These are phyloP conservation scores for Apium graveolens DNA, from an alignment of 129 eudicot genomes.

Conservation along the genomic window DNA sequence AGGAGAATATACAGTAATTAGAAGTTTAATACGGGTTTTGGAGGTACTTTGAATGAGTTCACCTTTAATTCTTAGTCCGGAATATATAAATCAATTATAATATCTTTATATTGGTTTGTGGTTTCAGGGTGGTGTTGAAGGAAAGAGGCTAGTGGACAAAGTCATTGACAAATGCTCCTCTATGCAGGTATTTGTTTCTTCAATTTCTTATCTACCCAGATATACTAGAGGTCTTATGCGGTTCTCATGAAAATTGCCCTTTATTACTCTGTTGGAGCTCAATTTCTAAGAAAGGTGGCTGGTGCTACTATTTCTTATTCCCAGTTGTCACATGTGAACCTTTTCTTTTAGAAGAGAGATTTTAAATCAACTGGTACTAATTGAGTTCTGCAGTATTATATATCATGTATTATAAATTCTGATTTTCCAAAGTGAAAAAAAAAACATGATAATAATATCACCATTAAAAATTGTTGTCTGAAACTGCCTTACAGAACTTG, in stretches of 20 bases:
- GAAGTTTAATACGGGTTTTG: conserved; percentile 91
- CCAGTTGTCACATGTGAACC: neutral
- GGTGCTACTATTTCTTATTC: neutral
- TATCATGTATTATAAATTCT: neutral
- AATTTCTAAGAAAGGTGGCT: neutral
- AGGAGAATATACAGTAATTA: conserved; percentile 90
- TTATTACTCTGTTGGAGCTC: neutral
- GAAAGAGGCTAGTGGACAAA: conserved; percentile 90
- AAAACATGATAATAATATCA: neutral
- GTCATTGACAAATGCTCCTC: conserved; percentile 94
- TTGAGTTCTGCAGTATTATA: conserved; percentile 10
- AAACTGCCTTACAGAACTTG: conserved; percentile 55
- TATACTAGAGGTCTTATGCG: neutral
- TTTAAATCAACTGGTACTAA: neutral
- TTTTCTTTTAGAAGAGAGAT: conserved; percentile 1
- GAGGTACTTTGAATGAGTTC: conserved; percentile 45
- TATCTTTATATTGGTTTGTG: conserved; percentile 21
- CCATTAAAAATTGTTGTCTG: conserved; percentile 3
- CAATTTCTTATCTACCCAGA: neutral
- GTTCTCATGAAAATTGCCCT: neutral
- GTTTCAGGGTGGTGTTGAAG: conserved; percentile 94
- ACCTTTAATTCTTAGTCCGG: neutral
- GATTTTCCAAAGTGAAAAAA: neutral
- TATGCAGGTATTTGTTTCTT: conserved; percentile 68
- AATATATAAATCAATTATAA: neutral